Percentiles rank a stretch among this genome's conserved stretches.
These are phyloP conservation scores for Nicotiana obtusifolia DNA, from an alignment of 257 asterid species.

Conservation along the genomic window DNA sequence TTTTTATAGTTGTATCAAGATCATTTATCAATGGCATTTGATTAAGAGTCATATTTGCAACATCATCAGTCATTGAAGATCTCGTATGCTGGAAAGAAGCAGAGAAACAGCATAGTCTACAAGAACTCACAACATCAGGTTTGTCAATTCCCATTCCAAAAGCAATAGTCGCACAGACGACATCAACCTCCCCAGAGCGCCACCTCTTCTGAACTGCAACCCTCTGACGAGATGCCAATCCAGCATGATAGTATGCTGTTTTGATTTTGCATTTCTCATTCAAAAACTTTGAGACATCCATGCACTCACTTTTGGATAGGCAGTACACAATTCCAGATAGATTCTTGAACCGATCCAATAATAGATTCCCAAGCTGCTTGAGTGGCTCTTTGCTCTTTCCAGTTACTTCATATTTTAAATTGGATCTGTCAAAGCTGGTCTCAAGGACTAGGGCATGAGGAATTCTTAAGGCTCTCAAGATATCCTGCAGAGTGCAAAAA, in stretches of 20 bases:
- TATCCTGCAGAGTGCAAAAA: slow-evolving; percentile 50
- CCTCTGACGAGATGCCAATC: slow-evolving; percentile 87
- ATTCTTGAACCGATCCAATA: slow-evolving; percentile 56
- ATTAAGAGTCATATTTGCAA: background rate
- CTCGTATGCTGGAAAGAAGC: background rate
- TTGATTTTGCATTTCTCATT: slow-evolving; percentile 75
- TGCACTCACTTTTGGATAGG: slow-evolving; percentile 89
- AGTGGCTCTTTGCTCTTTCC: slow-evolving; percentile 85
- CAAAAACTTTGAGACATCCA: slow-evolving; percentile 73
- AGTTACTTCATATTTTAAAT: slow-evolving; percentile 81
- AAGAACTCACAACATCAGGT: slow-evolving; percentile 87
- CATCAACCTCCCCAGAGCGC: slow-evolving; percentile 80
- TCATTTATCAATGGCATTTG: background rate
- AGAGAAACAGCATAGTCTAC: background rate
- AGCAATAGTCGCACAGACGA: slow-evolving; percentile 97
- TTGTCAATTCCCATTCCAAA: slow-evolving; percentile 99
- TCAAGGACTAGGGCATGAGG: slow-evolving; percentile 82
- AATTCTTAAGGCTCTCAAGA: slow-evolving; percentile 62
- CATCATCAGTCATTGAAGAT: background rate
- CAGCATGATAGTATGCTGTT: slow-evolving; percentile 86
- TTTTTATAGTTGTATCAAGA: background rate
- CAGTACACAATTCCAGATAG: slow-evolving; percentile 87
- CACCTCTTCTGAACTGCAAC: slow-evolving; percentile 79
- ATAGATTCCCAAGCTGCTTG: slow-evolving; percentile 73
- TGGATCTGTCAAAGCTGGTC: slow-evolving; percentile 89